Percentiles rank a stretch among this genome's conserved stretches.
phyloP scores from a whole-genome alignment of 805 yeast genomes.

The Starmerella geochares region DNA sequence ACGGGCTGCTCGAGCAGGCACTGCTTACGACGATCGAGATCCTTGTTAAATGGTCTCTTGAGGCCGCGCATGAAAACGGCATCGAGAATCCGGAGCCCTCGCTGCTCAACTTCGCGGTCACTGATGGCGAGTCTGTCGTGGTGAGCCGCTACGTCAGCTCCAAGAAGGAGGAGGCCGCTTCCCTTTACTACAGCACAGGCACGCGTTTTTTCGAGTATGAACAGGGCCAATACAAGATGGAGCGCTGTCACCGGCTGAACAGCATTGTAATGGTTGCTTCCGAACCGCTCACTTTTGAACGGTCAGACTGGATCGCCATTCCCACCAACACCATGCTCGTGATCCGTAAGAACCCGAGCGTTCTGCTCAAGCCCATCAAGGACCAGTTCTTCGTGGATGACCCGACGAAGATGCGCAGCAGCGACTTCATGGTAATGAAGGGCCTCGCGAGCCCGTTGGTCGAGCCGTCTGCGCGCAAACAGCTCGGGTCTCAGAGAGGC shows the following conservation, averaged over 20 bases:
- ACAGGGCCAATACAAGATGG: constrained; percentile 91
- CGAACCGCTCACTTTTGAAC: constrained; percentile 90
- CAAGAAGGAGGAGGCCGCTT: constrained; percentile 88
- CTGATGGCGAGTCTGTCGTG: constrained; percentile 81
- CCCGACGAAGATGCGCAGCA: constrained; percentile 57
- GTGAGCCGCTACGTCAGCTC: constrained; percentile 84
- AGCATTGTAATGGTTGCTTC: constrained; percentile 94
- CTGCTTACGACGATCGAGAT: constrained; percentile 60
- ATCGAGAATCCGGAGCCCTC: constrained; percentile 54
- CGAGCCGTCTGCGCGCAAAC: constrained; percentile 35
- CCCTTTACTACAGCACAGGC: constrained; percentile 88
- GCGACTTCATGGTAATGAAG: constrained; percentile 75
- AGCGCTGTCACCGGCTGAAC: constrained; percentile 81
- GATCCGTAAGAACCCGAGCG: constrained; percentile 75
- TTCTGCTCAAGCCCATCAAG: constrained; percentile 74
- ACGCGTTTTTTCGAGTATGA: constrained; percentile 79
- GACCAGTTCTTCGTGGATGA: constrained; percentile 80
- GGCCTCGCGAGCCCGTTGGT: constrained; percentile 93
- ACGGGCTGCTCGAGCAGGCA: constrained; percentile 51
- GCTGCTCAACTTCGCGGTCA: constrained; percentile 82
- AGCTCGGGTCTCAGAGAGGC: constrained; percentile 42
- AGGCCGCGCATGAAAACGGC: constrained; percentile 36
- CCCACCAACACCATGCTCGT: constrained; percentile 75
- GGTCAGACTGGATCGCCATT: constrained; percentile 95
- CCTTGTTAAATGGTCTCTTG: constrained; percentile 71